Conservation (phyloP, 306 rosid species). For the Prunus fruticosa region DNA sequence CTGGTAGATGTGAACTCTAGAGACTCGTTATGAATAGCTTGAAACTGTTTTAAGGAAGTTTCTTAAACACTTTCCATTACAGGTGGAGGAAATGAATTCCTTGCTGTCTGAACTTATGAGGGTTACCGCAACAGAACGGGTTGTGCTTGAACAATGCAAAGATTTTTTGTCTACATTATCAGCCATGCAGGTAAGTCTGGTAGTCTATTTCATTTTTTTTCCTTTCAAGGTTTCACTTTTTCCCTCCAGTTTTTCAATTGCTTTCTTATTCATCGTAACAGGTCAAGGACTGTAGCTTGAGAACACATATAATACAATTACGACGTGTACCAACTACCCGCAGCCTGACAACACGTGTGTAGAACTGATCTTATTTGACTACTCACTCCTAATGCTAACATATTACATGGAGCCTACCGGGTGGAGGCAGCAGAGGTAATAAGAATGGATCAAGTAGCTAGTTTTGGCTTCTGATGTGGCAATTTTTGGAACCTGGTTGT, state of each 20-base stretch:
- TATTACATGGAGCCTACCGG: conserved; percentile 55
- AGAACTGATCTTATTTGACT: conserved; percentile 73
- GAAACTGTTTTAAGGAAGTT: conserved; percentile 7
- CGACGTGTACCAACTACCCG: conserved; percentile 51
- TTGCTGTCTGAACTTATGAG: conserved; percentile 76
- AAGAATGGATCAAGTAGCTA: conserved; percentile 59
- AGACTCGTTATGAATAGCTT: not conserved
- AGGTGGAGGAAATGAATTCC: conserved; percentile 83
- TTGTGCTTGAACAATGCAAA: conserved; percentile 75
- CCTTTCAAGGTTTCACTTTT: conserved; percentile 8
- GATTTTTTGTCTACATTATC: conserved; percentile 72
- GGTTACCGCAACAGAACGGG: conserved; percentile 72
- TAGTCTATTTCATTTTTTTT: not conserved
- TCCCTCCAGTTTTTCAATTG: conserved; percentile 13
- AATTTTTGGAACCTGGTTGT: conserved; percentile 46
- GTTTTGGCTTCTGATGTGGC: conserved; percentile 59
- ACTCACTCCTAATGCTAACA: conserved; percentile 81
- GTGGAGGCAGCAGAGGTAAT: conserved; percentile 69
- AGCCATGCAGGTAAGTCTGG: conserved; percentile 67
- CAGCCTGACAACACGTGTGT: conserved; percentile 75
- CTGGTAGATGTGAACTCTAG: not conserved
- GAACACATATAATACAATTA: conserved; percentile 76
- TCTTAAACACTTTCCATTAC: conserved; percentile 28
- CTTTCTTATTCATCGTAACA: conserved; percentile 22
- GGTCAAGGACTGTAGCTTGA: conserved; percentile 87